Evolutionary conservation across 1,139 yeast species (phyloP).

Genomic region (Candida mesenterica): DNA sequence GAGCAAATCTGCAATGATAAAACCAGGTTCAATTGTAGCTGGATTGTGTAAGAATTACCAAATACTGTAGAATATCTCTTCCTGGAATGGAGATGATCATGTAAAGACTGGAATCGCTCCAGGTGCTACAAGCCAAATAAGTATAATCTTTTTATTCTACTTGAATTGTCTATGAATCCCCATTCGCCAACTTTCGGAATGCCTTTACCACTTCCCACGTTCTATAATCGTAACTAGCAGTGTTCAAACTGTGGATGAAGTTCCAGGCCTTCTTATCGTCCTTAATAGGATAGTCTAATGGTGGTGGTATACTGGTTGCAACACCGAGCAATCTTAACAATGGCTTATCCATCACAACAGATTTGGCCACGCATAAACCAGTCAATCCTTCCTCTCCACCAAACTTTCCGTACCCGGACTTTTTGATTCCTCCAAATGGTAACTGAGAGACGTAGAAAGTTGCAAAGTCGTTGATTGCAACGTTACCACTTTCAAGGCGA

Average conservation of each 20-base stretch:
- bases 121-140: too few relatives aligned
- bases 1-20: too few relatives aligned
- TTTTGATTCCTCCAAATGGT: constrained; percentile 93
- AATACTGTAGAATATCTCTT: too few relatives aligned
- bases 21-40: too few relatives aligned
- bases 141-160: background rate
- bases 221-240: constrained; percentile 82
- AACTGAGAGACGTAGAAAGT: constrained; percentile 92
- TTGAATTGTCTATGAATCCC: background rate
- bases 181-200: constrained; percentile 36
- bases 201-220: constrained; percentile 59
- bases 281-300: constrained; percentile 86
- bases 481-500: constrained; percentile 75
- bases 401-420: constrained; percentile 94
- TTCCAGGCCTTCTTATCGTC: constrained; percentile 84
- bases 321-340: constrained; percentile 57
- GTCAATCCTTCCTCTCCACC: constrained; percentile 96
- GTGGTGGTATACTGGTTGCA: constrained; percentile 80
- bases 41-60: too few relatives aligned
- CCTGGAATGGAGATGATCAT: too few relatives aligned
- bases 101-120: too few relatives aligned
- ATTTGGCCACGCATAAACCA: constrained; percentile 83
- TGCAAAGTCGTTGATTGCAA: constrained; percentile 95
- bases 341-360: constrained; percentile 80
- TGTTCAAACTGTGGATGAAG: constrained; percentile 76